phyloP scores from a whole-genome alignment of 78 protist genomes.

The Ministeria vibrans region DNA sequence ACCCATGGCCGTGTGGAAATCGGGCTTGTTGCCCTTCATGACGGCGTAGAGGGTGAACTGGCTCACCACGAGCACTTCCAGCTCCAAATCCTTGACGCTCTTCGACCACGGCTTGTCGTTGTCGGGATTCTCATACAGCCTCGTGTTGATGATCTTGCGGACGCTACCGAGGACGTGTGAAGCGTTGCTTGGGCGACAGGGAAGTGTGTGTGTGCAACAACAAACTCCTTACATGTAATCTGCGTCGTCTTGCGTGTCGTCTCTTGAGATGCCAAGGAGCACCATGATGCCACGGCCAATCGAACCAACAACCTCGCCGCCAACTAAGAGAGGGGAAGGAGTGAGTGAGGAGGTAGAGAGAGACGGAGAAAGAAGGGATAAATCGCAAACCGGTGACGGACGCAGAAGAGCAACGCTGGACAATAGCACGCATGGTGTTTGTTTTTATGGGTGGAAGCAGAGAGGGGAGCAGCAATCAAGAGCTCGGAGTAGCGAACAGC shows the following conservation, averaged over 20 bases:
- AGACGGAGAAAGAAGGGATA: too few species aligned
- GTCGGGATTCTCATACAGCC: constrained; percentile 3
- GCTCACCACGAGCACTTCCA: constrained; percentile 44
- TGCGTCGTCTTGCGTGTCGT: constrained; percentile 32
- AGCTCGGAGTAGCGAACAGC: too few species aligned
- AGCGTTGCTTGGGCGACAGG: not conserved
- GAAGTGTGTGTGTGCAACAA: not conserved
- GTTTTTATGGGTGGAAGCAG: too few species aligned
- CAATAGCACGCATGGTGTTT: too few species aligned
- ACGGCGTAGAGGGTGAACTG: constrained; percentile 62
- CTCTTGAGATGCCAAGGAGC: constrained; percentile 31
- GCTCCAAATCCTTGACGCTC: constrained; percentile 26
- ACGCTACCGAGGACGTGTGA: constrained; percentile 28
- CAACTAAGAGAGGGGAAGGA: too few species aligned
- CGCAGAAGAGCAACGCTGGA: too few species aligned
- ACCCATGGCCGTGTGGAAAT: constrained; percentile 45
- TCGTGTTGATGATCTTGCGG: constrained; percentile 14
- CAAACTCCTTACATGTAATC: constrained; percentile 20
- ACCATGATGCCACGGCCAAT: not conserved
- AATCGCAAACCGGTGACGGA: too few species aligned
- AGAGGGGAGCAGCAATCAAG: too few species aligned
- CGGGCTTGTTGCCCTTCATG: constrained; percentile 54
- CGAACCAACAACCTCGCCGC: not conserved
- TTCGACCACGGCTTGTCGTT: constrained; percentile 48
- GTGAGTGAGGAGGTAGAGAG: too few species aligned